phyloP scores from a whole-genome alignment of 371 early-diverging fungal species.

The Mortierella sp. region DNA sequence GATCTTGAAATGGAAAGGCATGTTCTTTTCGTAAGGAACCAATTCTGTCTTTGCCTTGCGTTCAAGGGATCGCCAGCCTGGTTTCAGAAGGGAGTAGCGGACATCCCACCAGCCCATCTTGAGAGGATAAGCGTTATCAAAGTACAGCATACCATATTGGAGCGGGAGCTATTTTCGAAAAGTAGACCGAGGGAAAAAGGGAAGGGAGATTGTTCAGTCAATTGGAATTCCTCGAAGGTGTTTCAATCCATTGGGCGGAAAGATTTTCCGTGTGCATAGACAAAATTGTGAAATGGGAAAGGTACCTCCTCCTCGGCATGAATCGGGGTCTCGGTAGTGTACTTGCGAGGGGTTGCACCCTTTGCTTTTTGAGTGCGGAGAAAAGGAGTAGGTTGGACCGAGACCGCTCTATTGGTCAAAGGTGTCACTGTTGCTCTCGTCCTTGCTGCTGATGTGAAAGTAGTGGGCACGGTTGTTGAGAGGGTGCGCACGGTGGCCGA shows the following conservation, averaged over 20 bases:
- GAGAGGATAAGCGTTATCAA: slow-evolving; percentile 42
- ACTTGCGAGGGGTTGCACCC: slow-evolving; percentile 16
- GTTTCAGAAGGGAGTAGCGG: slow-evolving; percentile 28
- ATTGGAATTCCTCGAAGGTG: background rate
- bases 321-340: slow-evolving; percentile 36
- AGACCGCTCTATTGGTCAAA: slow-evolving; percentile 5
- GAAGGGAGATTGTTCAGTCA: background rate
- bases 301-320: slow-evolving; percentile 42
- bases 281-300: background rate
- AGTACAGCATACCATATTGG: slow-evolving; percentile 39
- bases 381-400: slow-evolving; percentile 18
- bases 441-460: slow-evolving; percentile 7
- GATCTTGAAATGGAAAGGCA: slow-evolving; percentile 62
- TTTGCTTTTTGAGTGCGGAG: slow-evolving; percentile 21
- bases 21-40: slow-evolving; percentile 54
- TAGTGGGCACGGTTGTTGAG: slow-evolving; percentile 5
- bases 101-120: slow-evolving; percentile 51
- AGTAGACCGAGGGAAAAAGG: too few species aligned
- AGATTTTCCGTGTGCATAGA: background rate
- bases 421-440: background rate
- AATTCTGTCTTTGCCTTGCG: slow-evolving; percentile 48
- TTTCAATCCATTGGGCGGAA: background rate
- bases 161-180: slow-evolving; percentile 16
- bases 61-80: slow-evolving; percentile 36
- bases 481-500: slow-evolving; percentile 15